These are phyloP conservation scores for Penicillium sp. DNA, from an alignment of 2,329 filamentous ascomycete species.

Conservation along the genomic window DNA sequence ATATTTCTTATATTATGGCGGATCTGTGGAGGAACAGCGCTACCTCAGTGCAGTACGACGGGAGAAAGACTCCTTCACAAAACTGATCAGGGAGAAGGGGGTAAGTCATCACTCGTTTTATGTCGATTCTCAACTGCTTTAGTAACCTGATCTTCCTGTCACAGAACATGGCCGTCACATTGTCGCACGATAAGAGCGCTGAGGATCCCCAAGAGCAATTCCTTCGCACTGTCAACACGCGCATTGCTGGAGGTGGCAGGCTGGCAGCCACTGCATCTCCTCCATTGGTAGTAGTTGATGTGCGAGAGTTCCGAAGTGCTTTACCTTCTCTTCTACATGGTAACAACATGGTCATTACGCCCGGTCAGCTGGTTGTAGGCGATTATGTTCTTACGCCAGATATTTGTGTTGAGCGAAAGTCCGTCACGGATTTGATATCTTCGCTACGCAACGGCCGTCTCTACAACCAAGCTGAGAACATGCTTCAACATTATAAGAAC, in stretches of 20 bases:
- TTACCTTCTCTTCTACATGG: slow-evolving; percentile 90
- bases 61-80: slow-evolving; percentile 96
- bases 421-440: slow-evolving; percentile 84
- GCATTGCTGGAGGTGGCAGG: slow-evolving; percentile 90
- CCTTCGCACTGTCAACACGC: slow-evolving; percentile 91
- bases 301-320: slow-evolving; percentile 93
- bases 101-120: slow-evolving; percentile 36
- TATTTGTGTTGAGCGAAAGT: slow-evolving; percentile 95
- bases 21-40: slow-evolving; percentile 92
- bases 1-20: slow-evolving; percentile 96
- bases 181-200: slow-evolving; percentile 72
- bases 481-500: slow-evolving; percentile 89
- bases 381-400: slow-evolving; percentile 92
- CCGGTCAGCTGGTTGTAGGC: slow-evolving; percentile 93
- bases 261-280: slow-evolving; percentile 82
- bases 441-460: slow-evolving; percentile 91
- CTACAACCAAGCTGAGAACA: slow-evolving; percentile 88
- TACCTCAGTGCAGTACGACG: slow-evolving; percentile 88
- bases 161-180: slow-evolving; percentile 80
- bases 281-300: slow-evolving; percentile 89
- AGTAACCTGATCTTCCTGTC: slow-evolving; percentile 14
- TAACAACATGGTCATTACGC: slow-evolving; percentile 83
- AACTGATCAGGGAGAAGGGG: slow-evolving; percentile 89
- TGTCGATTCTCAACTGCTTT: background rate
- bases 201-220: slow-evolving; percentile 90